Conservation (phyloP, 2,329 filamentous ascomycete species). For the Fusarium bactridioides region DNA sequence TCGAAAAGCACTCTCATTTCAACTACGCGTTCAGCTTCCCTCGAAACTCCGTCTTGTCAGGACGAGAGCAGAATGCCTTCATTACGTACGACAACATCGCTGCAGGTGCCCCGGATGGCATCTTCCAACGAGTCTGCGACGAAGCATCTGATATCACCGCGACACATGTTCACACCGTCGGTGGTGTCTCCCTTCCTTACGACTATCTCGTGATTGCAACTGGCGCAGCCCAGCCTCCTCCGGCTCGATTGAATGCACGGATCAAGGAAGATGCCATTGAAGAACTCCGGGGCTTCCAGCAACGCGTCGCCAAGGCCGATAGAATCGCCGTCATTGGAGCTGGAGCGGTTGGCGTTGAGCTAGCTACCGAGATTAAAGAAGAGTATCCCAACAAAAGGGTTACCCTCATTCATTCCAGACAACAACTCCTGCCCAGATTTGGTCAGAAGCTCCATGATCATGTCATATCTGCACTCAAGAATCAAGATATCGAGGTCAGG, state of each 20-base stretch:
- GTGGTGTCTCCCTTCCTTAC: background rate
- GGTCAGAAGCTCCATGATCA: constrained; percentile 1
- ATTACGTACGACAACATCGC: constrained; percentile 14
- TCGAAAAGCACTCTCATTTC: constrained; percentile 31
- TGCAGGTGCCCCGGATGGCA: background rate
- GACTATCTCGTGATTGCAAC: constrained; percentile 23
- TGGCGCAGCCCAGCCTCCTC: constrained; percentile 23
- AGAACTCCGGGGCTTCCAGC: constrained; percentile 1
- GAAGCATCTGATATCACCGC: background rate
- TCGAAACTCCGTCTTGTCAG: constrained; percentile 11
- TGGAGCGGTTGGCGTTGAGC: constrained; percentile 18
- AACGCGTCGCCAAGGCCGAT: background rate
- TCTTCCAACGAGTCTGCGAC: constrained; percentile 10
- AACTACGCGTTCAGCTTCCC: constrained; percentile 25
- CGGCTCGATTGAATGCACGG: background rate
- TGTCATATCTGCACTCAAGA: background rate
- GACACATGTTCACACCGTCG: background rate
- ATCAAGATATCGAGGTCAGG: background rate
- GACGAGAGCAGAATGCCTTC: background rate
- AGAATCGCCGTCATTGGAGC: constrained; percentile 17
- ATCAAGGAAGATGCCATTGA: background rate
- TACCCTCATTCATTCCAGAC: constrained; percentile 16
- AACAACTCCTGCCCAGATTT: constrained; percentile 15
- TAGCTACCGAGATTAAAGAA: constrained; percentile 14
- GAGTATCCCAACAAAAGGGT: constrained; percentile 8